phyloP scores from a whole-genome alignment of 2,329 filamentous ascomycete species.

The Pochonia chlamydosporia region DNA sequence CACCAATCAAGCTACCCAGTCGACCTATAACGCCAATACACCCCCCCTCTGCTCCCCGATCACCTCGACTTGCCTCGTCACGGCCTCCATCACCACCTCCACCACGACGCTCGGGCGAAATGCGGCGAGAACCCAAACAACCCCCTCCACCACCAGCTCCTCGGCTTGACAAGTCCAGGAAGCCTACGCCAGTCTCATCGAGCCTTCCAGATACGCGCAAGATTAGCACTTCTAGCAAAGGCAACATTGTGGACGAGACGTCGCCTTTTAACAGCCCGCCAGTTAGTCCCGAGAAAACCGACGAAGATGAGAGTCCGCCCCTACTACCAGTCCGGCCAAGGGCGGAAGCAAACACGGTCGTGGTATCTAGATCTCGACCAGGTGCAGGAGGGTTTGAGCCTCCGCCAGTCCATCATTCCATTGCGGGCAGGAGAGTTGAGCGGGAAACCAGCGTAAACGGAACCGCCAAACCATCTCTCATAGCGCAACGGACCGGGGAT shows the following conservation, averaged over 20 bases:
- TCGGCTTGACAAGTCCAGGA: conserved; percentile 62
- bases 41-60: conserved; percentile 28
- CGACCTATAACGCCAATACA: conserved; percentile 47
- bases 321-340: conserved; percentile 45
- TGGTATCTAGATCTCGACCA: conserved; percentile 16
- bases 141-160: conserved; percentile 69
- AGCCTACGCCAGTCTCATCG: conserved; percentile 20
- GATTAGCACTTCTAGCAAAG: conserved; percentile 10
- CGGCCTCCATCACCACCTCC: conserved; percentile 59
- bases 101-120: conserved; percentile 55
- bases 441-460: conserved; percentile 39
- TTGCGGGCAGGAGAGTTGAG: conserved; percentile 38
- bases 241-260: conserved; percentile 31
- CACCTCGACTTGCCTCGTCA: conserved; percentile 41
- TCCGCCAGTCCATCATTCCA: conserved; percentile 45
- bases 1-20: conserved; percentile 48
- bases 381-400: conserved; percentile 37
- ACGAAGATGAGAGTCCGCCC: conserved; percentile 46
- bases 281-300: conserved; percentile 52
- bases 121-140: conserved; percentile 40
- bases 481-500: conserved; percentile 37
- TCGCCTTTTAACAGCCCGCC: conserved; percentile 89
- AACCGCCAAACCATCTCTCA: conserved; percentile 27
- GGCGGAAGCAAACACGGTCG: conserved; percentile 26
- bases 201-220: conserved; percentile 11